phyloP scores from a whole-genome alignment of 2,329 filamentous ascomycete genomes.

The Zymoseptoria crescenta region DNA sequence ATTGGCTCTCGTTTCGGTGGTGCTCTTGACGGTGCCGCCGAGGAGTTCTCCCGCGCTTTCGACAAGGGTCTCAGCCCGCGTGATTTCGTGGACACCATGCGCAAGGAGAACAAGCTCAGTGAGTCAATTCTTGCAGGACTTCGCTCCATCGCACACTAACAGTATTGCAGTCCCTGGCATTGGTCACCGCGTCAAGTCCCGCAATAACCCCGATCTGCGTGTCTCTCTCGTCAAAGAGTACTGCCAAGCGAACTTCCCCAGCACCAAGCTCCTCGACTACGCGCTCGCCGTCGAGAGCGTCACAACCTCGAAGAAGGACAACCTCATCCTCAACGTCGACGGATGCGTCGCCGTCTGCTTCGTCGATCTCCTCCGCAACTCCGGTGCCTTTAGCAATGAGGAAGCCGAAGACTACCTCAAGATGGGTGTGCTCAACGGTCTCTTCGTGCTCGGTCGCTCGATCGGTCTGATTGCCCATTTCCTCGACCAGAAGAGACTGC shows the following conservation, averaged over 20 bases:
- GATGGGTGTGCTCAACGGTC: constrained; percentile 99
- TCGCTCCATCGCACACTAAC: constrained; percentile 22
- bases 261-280: constrained; percentile 97
- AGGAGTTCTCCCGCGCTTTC: constrained; percentile 96
- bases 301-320: constrained; percentile 99
- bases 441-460: constrained; percentile 92
- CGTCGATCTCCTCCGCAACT: constrained; percentile 94
- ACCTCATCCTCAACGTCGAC: constrained; percentile 98
- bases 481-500: constrained; percentile 98
- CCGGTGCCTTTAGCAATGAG: constrained; percentile 89
- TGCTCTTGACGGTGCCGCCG: constrained; percentile 92
- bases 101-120: constrained; percentile 99
- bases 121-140: constrained; percentile 29
- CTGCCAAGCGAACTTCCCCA: constrained; percentile 94
- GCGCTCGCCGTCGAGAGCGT: constrained; percentile 96
- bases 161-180: constrained; percentile 72
- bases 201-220: constrained; percentile 99
- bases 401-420: constrained; percentile 98
- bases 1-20: constrained; percentile 98
- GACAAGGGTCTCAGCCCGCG: constrained; percentile 97
- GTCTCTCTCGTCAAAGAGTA: constrained; percentile 99
- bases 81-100: constrained; percentile 98
- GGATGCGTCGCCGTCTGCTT: constrained; percentile 98
- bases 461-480: constrained; percentile 99
- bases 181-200: constrained; percentile 97